Evolutionary conservation across 192 early-diverging fungal species (phyloP).

Genomic region (Chytriomyces hyalinus): DNA sequence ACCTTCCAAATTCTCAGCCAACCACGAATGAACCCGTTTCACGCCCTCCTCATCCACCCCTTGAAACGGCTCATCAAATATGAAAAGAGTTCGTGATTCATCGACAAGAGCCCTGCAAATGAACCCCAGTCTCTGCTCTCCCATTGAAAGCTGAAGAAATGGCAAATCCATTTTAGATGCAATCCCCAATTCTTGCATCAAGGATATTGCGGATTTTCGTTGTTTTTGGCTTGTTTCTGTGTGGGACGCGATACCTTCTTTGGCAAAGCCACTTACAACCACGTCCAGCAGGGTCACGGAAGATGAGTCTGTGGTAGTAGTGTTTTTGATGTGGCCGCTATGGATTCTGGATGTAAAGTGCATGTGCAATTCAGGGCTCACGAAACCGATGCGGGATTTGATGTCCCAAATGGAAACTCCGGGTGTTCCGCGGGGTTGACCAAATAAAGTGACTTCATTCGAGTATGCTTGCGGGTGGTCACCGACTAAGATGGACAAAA

Average conservation of each 20-base stretch:
- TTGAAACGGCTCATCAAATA: slow-evolving; percentile 68
- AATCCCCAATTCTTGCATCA: slow-evolving; percentile 33
- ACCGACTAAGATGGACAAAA: slow-evolving; percentile 59
- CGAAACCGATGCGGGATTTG: slow-evolving; percentile 51
- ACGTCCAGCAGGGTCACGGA: slow-evolving; percentile 43
- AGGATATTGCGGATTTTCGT: neutral
- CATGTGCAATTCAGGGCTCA: slow-evolving; percentile 62
- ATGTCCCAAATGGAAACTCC: slow-evolving; percentile 69
- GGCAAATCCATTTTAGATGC: neutral
- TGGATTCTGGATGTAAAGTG: slow-evolving; percentile 47
- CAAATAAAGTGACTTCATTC: slow-evolving; percentile 60
- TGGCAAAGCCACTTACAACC: slow-evolving; percentile 51
- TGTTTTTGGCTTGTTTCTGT: slow-evolving; percentile 6
- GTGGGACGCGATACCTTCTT: slow-evolving; percentile 37
- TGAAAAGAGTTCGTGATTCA: slow-evolving; percentile 43
- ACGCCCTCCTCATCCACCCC: slow-evolving; percentile 58
- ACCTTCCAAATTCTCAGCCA: slow-evolving; percentile 46
- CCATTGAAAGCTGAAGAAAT: slow-evolving; percentile 47
- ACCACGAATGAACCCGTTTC: slow-evolving; percentile 43
- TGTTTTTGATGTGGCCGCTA: slow-evolving; percentile 15
- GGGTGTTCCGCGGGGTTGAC: slow-evolving; percentile 49
- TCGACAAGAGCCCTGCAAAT: slow-evolving; percentile 59
- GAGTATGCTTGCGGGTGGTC: slow-evolving; percentile 67
- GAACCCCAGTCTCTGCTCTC: slow-evolving; percentile 60
- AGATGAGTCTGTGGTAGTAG: slow-evolving; percentile 11